These are phyloP conservation scores for Termitomyces sp. DNA, from an alignment of 768 basidiomycete species.

Conservation along the genomic window DNA sequence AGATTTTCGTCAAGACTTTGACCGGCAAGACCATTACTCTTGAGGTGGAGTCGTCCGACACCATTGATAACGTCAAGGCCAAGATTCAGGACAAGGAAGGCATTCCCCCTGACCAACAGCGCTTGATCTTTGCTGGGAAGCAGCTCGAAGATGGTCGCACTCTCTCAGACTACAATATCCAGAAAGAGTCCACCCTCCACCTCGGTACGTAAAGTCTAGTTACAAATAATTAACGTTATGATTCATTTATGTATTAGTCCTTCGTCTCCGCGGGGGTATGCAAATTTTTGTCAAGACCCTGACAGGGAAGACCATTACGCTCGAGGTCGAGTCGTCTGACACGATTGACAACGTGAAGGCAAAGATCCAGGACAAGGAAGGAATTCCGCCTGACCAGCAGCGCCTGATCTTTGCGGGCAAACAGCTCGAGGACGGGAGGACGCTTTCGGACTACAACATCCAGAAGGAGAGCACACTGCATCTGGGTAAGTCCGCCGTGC, in stretches of 20 bases:
- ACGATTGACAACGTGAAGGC: slow-evolving; percentile 17
- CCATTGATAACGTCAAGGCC: slow-evolving; percentile 18
- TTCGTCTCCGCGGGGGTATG: slow-evolving; percentile 29
- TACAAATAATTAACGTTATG: slow-evolving; percentile 1
- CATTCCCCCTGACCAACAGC: slow-evolving; percentile 18
- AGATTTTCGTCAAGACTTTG: slow-evolving; percentile 45
- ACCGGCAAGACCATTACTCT: slow-evolving; percentile 52
- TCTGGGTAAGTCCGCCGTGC: slow-evolving; percentile 23
- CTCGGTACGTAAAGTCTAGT: slow-evolving; percentile 14
- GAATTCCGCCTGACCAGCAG: slow-evolving; percentile 17
- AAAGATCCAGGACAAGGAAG: slow-evolving; percentile 18
- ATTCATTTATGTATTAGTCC: slow-evolving; percentile 12
- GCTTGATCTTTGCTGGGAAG: slow-evolving; percentile 23
- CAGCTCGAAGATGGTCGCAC: slow-evolving; percentile 33
- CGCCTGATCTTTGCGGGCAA: slow-evolving; percentile 17
- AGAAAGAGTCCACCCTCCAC: slow-evolving; percentile 64
- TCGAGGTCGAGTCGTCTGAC: slow-evolving; percentile 17
- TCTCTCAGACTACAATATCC: slow-evolving; percentile 31
- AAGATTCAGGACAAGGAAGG: slow-evolving; percentile 21
- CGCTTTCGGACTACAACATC: slow-evolving; percentile 17
- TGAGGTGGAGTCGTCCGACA: slow-evolving; percentile 19
- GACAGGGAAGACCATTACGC: slow-evolving; percentile 17
- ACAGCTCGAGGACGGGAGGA: slow-evolving; percentile 16
- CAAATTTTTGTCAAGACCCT: slow-evolving; percentile 21
- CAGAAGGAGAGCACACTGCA: slow-evolving; percentile 19